These are phyloP conservation scores for Synchytrium microbalum DNA, from an alignment of 371 early-diverging fungal genomes.

Conservation along the genomic window DNA sequence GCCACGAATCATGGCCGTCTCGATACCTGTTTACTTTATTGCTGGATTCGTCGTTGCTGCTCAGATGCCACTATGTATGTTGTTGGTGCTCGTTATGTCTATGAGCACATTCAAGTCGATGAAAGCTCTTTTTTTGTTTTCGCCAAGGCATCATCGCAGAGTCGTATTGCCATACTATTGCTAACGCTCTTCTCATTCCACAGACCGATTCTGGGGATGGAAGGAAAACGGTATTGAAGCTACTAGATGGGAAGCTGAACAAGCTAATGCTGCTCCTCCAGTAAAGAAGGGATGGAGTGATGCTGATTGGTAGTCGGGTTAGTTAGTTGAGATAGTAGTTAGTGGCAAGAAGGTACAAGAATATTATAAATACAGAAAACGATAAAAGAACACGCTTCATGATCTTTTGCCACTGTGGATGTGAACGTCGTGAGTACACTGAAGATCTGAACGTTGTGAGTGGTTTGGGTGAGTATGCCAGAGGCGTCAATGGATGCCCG, in stretches of 20 bases:
- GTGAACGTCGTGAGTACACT: too few species aligned
- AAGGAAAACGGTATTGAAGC: constrained; percentile 77
- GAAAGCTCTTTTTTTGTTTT: constrained; percentile 7
- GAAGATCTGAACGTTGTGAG: too few species aligned
- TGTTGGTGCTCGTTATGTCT: neutral
- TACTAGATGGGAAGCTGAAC: constrained; percentile 28
- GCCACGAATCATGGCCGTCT: constrained; percentile 32
- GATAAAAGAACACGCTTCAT: too few species aligned
- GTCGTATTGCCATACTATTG: too few species aligned
- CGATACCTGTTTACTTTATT: constrained; percentile 35
- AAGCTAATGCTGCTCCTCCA: constrained; percentile 10
- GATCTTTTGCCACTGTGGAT: too few species aligned
- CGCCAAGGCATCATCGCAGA: too few species aligned
- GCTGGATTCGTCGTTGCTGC: constrained; percentile 33
- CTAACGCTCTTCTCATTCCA: too few species aligned
- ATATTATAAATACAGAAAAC: too few species aligned
- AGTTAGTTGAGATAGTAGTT: too few species aligned
- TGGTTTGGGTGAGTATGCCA: too few species aligned
- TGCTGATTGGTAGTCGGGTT: constrained; percentile 1
- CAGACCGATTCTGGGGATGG: constrained; percentile 94
- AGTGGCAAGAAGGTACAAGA: too few species aligned
- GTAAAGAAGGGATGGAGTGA: constrained; percentile 19
- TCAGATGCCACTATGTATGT: constrained; percentile 28
- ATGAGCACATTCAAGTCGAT: neutral
- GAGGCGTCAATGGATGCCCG: too few species aligned